Percentiles rank a stretch among this genome's conserved stretches.
Conservation (phyloP, 1,284 basidiomycete genomes). For the Boletellus deceptivus region DNA sequence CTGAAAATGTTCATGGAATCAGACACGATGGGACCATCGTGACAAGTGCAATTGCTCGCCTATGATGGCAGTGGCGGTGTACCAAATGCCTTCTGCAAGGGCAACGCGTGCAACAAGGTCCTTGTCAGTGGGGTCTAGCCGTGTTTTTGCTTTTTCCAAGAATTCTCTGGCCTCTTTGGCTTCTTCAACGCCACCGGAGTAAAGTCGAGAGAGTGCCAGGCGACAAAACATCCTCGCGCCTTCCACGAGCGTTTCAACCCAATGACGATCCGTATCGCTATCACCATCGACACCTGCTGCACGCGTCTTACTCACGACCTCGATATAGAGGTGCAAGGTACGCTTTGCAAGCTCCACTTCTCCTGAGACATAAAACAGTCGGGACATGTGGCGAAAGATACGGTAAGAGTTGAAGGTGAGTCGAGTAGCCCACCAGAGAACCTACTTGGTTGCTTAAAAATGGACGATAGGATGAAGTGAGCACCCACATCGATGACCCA, state of each 20-base stretch:
- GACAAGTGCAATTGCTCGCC: conserved; percentile 38
- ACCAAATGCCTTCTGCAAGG: conserved; percentile 68
- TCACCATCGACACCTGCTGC: conserved; percentile 43
- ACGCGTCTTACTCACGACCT: conserved; percentile 74
- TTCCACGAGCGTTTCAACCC: conserved; percentile 70
- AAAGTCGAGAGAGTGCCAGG: conserved; percentile 38
- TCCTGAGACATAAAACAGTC: conserved; percentile 64
- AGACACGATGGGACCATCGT: background rate
- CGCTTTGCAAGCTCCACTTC: conserved; percentile 70
- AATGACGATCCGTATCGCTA: conserved; percentile 58
- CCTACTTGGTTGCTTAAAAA: conserved; percentile 38
- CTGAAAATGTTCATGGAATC: conserved; percentile 38
- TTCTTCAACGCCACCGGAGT: conserved; percentile 43
- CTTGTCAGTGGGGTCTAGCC: conserved; percentile 46
- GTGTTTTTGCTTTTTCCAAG: conserved; percentile 53
- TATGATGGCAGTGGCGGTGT: conserved; percentile 56
- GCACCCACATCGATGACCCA: conserved; percentile 74
- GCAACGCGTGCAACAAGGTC: conserved; percentile 54
- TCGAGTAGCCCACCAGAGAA: conserved; percentile 89
- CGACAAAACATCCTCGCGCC: conserved; percentile 76
- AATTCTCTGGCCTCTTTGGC: conserved; percentile 58
- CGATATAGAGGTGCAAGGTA: conserved; percentile 79
- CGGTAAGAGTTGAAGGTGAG: conserved; percentile 89
- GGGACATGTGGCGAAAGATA: conserved; percentile 79
- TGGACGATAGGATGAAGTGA: background rate